Conservation (phyloP, 1,284 basidiomycete genomes). For the Cutaneotrichosporon sp. region DNA sequence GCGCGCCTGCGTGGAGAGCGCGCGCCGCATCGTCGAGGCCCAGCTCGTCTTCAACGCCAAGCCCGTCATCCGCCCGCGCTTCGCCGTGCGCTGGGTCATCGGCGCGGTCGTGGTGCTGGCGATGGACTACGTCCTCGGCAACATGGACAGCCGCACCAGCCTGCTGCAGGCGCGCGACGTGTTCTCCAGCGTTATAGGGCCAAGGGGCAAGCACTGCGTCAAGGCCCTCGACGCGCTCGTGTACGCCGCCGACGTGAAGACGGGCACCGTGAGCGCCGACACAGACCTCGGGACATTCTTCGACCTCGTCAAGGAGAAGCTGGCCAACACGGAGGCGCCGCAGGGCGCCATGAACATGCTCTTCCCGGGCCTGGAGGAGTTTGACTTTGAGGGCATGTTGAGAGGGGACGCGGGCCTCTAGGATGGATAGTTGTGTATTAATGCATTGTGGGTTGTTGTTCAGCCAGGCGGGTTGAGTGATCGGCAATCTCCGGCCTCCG, state of each 20-base stretch:
- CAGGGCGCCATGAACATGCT: constrained; percentile 5
- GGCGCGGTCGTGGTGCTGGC: constrained; percentile 27
- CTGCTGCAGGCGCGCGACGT: constrained; percentile 13
- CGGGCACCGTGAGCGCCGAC: neutral
- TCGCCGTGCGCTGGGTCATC: constrained; percentile 25
- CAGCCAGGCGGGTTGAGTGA: too few relatives aligned
- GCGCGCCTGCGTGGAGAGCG: neutral
- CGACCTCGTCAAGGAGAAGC: neutral
- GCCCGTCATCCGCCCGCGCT: constrained; percentile 21
- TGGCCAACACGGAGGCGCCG: neutral
- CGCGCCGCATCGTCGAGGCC: constrained; percentile 19
- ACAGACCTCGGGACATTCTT: neutral
- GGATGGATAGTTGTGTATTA: neutral
- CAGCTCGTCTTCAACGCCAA: constrained; percentile 16
- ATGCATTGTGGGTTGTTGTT: neutral
- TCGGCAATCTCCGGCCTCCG: too few relatives aligned
- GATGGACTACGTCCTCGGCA: constrained; percentile 19
- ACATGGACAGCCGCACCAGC: neutral
- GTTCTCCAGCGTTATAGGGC: neutral
- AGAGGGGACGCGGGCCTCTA: neutral
- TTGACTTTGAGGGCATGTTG: constrained; percentile 3
- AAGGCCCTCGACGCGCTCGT: constrained; percentile 6
- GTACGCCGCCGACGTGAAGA: constrained; percentile 3
- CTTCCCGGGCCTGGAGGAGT: constrained; percentile 5
- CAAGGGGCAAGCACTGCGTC: neutral